These are phyloP conservation scores for Fusarium transvaalense DNA, from an alignment of 2,329 filamentous ascomycete genomes.

Conservation along the genomic window DNA sequence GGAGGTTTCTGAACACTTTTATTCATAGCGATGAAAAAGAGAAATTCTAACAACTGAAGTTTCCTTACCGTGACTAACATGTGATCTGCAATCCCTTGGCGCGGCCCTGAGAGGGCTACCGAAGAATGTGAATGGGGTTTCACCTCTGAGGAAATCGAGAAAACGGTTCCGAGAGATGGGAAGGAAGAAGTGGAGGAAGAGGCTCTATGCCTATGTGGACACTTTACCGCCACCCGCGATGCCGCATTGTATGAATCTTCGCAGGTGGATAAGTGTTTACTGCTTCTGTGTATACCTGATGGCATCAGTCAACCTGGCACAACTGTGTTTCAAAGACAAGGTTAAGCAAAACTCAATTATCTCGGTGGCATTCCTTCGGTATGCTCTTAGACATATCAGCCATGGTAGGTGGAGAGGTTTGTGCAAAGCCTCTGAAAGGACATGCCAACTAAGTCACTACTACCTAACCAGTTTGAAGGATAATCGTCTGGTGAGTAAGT, in stretches of 20 bases:
- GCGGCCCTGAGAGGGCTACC: neutral
- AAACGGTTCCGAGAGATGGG: neutral
- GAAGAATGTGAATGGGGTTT: neutral
- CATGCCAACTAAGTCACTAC: neutral
- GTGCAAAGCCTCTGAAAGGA: neutral
- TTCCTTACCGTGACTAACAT: neutral
- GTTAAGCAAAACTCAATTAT: neutral
- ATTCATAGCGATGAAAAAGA: slow-evolving; percentile 3
- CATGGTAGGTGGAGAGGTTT: neutral
- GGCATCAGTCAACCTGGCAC: neutral
- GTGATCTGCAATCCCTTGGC: neutral
- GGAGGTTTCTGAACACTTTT: slow-evolving; percentile 7
- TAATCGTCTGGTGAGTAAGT: neutral
- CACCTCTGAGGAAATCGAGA: neutral
- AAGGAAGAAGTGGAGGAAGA: neutral
- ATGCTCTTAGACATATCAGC: neutral
- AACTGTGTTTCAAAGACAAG: neutral
- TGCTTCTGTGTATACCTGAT: neutral
- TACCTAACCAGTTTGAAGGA: neutral
- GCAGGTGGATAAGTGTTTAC: neutral
- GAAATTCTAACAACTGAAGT: neutral
- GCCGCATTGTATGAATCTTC: neutral
- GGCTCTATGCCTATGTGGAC: neutral
- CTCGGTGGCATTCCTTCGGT: neutral
- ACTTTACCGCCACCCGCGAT: neutral